Evolutionary conservation across 306 rosid genomes (phyloP).

Genomic region (Inga oerstediana): DNA sequence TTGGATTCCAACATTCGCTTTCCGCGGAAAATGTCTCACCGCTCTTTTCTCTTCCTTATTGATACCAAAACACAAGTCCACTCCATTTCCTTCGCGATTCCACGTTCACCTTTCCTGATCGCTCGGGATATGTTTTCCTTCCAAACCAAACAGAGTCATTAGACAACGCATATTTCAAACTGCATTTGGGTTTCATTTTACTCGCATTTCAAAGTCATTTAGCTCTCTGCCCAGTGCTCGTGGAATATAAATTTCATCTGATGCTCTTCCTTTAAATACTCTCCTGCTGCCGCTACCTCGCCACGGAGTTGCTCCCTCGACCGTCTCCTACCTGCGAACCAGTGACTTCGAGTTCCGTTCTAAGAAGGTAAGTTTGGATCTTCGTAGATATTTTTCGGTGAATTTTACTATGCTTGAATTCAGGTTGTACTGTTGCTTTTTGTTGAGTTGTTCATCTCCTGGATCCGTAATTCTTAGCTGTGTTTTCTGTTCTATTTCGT

Average conservation of each 20-base stretch:
- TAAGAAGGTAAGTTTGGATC: slow-evolving; percentile 36
- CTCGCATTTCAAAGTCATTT: slow-evolving; percentile 36
- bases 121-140: slow-evolving; percentile 9
- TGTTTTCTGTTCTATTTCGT: background rate
- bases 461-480: slow-evolving; percentile 29
- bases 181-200: slow-evolving; percentile 50
- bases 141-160: slow-evolving; percentile 37
- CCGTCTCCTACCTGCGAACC: background rate
- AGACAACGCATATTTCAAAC: background rate
- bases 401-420: background rate
- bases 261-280: background rate
- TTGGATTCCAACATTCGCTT: slow-evolving; percentile 18
- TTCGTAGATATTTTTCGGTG: background rate
- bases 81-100: background rate
- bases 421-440: background rate
- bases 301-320: background rate
- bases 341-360: slow-evolving; percentile 7
- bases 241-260: slow-evolving; percentile 38
- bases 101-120: background rate
- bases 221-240: background rate
- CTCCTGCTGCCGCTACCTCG: slow-evolving; percentile 21
- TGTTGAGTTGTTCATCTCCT: background rate
- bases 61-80: slow-evolving; percentile 16
- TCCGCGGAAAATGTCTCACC: slow-evolving; percentile 11
- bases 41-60: slow-evolving; percentile 17